Conservation (phyloP, 768 basidiomycete species). For the Mycena crocata region DNA sequence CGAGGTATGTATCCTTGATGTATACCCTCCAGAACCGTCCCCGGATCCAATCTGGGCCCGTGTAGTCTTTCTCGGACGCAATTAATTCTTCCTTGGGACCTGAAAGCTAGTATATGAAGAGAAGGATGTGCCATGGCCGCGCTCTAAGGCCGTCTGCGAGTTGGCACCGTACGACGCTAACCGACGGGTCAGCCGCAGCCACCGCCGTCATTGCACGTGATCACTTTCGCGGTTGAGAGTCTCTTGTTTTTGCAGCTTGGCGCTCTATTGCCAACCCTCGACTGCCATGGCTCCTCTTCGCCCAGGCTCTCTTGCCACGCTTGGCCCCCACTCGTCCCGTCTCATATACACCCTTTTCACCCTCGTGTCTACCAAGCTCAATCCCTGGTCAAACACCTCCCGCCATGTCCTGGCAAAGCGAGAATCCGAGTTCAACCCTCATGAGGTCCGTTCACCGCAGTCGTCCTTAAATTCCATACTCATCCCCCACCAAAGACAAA, state of each 20-base stretch:
- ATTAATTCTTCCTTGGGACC: no score
- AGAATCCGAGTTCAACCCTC: conserved; percentile 41
- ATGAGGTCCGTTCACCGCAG: conserved; percentile 35
- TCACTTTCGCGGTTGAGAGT: background rate
- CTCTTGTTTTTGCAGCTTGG: no score
- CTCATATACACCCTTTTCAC: conserved; percentile 58
- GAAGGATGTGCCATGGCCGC: no score
- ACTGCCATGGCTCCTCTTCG: conserved; percentile 29
- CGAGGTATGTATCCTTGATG: no score
- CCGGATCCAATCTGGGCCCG: no score
- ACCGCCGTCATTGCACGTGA: no score
- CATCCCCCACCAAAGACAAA: background rate
- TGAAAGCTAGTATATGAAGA: no score
- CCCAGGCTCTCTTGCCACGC: background rate
- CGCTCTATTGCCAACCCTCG: background rate
- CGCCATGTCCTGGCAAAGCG: conserved; percentile 38
- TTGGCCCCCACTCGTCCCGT: conserved; percentile 50
- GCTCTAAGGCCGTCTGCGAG: no score
- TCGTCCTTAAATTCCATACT: conserved; percentile 10
- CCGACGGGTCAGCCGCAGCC: no score
- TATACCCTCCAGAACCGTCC: no score
- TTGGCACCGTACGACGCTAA: no score
- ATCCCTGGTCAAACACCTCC: conserved; percentile 38
- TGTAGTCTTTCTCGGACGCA: no score
- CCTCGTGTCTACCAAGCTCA: conserved; percentile 54